A percentile compares a stretch with the other conserved stretches of the same genome.
Evolutionary conservation across 2,329 filamentous ascomycete species (phyloP).

Genomic region (Talaromyces sp.): DNA sequence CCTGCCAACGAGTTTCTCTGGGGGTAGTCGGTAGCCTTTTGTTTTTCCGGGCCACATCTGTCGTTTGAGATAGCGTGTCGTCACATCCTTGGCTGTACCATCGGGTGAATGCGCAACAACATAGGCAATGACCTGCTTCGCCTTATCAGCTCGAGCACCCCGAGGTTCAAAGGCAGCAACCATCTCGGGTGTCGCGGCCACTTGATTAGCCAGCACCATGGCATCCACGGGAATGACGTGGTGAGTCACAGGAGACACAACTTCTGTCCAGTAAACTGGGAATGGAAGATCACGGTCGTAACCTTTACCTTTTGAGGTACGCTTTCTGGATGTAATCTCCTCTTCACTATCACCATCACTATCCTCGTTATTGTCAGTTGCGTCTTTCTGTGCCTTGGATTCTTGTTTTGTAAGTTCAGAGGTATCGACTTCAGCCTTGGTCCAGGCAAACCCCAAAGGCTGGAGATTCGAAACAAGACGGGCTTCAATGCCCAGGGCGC

Average conservation of each 20-base stretch:
- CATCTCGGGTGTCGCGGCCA: conserved; percentile 68
- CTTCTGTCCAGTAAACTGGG: conserved; percentile 91
- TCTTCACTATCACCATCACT: conserved; percentile 8
- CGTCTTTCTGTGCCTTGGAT: conserved; percentile 11
- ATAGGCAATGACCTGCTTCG: conserved; percentile 86
- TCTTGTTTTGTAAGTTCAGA: conserved; percentile 21
- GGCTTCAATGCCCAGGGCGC: conserved; percentile 75
- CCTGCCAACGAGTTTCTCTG: conserved; percentile 76
- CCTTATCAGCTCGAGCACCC: conserved; percentile 74
- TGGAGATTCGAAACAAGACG: conserved; percentile 81
- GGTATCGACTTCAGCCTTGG: conserved; percentile 73
- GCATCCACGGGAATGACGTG: conserved; percentile 76
- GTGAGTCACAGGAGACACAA: conserved; percentile 73
- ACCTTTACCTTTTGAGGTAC: not conserved
- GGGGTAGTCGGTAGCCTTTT: conserved; percentile 72
- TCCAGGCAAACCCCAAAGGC: conserved; percentile 85
- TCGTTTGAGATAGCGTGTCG: conserved; percentile 79
- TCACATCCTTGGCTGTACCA: conserved; percentile 90
- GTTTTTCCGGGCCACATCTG: conserved; percentile 82
- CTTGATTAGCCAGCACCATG: conserved; percentile 58
- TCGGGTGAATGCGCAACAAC: conserved; percentile 77
- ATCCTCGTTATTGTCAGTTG: conserved; percentile 9
- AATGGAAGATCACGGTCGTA: conserved; percentile 75
- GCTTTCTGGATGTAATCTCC: not conserved
- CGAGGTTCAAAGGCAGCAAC: conserved; percentile 74